Evolutionary conservation across 768 basidiomycete species (phyloP).

Genomic region (Xerocomellus chrysenteron): DNA sequence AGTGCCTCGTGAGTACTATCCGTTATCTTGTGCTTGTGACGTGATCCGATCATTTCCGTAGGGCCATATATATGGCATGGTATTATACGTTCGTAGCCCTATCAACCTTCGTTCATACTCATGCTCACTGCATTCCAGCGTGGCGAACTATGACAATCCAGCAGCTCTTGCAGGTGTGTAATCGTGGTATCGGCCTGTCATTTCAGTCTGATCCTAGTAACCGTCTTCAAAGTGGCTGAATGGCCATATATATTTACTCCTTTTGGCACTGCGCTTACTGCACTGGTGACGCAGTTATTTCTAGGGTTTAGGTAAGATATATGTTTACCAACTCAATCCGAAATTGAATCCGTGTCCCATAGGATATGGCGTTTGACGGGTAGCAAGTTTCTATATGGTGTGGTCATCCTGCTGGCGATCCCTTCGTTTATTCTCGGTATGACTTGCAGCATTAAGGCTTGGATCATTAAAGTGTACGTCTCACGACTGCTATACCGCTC

Average conservation of each 20-base stretch:
- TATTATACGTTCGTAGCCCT: conserved; percentile 11
- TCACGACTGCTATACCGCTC: neutral
- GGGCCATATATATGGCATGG: conserved; percentile 22
- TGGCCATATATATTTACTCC: conserved; percentile 56
- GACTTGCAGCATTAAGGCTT: conserved; percentile 43
- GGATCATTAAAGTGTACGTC: conserved; percentile 42
- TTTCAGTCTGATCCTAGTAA: neutral
- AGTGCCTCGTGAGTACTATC: conserved; percentile 14
- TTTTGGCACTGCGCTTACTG: conserved; percentile 44
- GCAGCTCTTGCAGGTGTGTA: conserved; percentile 10
- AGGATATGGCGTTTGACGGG: conserved; percentile 20
- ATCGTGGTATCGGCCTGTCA: neutral
- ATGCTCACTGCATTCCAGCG: neutral
- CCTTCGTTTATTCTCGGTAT: conserved; percentile 44
- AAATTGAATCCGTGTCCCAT: neutral
- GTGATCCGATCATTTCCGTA: neutral
- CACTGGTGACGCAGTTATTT: conserved; percentile 51
- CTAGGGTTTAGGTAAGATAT: conserved; percentile 42
- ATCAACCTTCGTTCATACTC: neutral
- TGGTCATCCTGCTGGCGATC: conserved; percentile 38
- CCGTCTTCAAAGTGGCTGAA: conserved; percentile 32
- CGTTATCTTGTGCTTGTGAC: no score
- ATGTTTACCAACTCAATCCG: no score
- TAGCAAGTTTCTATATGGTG: conserved; percentile 25
- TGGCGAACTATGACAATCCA: conserved; percentile 16